phyloP scores from a whole-genome alignment of 2,329 filamentous ascomycete species.

The Ilyonectria robusta region DNA sequence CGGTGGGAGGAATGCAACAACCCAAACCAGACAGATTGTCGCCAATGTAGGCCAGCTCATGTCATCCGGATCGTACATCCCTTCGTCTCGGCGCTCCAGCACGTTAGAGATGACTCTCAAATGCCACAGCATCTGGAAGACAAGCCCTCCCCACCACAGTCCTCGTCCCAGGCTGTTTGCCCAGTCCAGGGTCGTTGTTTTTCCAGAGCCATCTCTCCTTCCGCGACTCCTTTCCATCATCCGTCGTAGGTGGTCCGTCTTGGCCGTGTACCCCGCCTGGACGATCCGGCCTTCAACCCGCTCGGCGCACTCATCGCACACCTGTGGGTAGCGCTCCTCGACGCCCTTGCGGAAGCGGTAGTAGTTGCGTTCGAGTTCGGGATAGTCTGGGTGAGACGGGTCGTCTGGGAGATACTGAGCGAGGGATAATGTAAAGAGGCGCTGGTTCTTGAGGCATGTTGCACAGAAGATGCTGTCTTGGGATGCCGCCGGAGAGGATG shows the following conservation, averaged over 20 bases:
- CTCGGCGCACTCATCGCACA: constrained; percentile 85
- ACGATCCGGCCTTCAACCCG: constrained; percentile 79
- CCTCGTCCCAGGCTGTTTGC: constrained; percentile 59
- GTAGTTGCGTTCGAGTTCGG: constrained; percentile 76
- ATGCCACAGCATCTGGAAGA: constrained; percentile 68
- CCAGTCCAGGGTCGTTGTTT: constrained; percentile 58
- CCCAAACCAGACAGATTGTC: constrained; percentile 32
- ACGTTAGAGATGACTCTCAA: constrained; percentile 47
- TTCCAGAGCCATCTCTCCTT: constrained; percentile 45
- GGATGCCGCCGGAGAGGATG: constrained; percentile 39
- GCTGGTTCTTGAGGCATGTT: constrained; percentile 90
- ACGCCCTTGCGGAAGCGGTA: constrained; percentile 79
- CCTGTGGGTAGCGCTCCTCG: constrained; percentile 88
- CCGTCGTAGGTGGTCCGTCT: constrained; percentile 83
- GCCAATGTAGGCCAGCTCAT: constrained; percentile 34
- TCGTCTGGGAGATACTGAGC: constrained; percentile 83
- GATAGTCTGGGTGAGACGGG: constrained; percentile 76
- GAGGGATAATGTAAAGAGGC: constrained; percentile 81
- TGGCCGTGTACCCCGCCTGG: constrained; percentile 83
- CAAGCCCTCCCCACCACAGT: constrained; percentile 64
- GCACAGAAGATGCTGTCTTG: constrained; percentile 73
- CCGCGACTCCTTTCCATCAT: constrained; percentile 77
- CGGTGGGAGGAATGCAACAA: constrained; percentile 55
- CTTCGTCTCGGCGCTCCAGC: constrained; percentile 47
- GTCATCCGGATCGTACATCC: constrained; percentile 54